Evolutionary conservation across 805 yeast genomes (phyloP).

Genomic region (Torulaspora franciscae): DNA sequence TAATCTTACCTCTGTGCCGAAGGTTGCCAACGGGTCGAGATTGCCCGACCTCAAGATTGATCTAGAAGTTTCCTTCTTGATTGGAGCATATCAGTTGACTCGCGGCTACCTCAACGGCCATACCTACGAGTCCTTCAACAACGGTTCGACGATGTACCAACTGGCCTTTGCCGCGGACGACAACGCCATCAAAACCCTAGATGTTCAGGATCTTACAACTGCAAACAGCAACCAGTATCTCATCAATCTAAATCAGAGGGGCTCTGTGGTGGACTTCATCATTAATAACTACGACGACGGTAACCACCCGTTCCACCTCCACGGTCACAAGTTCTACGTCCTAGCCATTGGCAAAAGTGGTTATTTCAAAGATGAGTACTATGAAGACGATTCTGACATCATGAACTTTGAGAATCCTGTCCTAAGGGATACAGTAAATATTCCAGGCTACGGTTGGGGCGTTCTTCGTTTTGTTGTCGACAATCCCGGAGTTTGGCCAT

Average conservation of each 20-base stretch:
- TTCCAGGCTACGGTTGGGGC: slow-evolving; percentile 53
- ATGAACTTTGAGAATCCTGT: slow-evolving; percentile 45
- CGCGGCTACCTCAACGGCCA: slow-evolving; percentile 30
- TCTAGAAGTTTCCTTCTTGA: slow-evolving; percentile 28
- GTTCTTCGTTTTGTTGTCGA: slow-evolving; percentile 58
- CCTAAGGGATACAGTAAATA: slow-evolving; percentile 56
- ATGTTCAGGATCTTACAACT: slow-evolving; percentile 15
- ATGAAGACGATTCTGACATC: slow-evolving; percentile 43
- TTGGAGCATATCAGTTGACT: slow-evolving; percentile 23
- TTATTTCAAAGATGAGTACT: slow-evolving; percentile 21
- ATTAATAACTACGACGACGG: slow-evolving; percentile 66
- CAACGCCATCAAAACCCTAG: slow-evolving; percentile 9
- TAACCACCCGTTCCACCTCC: slow-evolving; percentile 60
- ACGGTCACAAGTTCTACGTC: slow-evolving; percentile 41
- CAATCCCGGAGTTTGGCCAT: slow-evolving; percentile 79
- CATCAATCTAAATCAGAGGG: slow-evolving; percentile 24
- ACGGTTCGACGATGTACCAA: slow-evolving; percentile 19
- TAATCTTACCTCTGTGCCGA: slow-evolving; percentile 20
- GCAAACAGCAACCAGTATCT: slow-evolving; percentile 18
- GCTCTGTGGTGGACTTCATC: slow-evolving; percentile 51
- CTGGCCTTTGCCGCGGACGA: slow-evolving; percentile 7
- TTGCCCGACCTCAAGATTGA: slow-evolving; percentile 16
- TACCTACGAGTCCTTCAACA: slow-evolving; percentile 21
- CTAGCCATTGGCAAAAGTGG: slow-evolving; percentile 24
- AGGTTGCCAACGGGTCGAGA: slow-evolving; percentile 15